phyloP scores from a whole-genome alignment of 805 yeast genomes.

The Kuraishia floccosa region DNA sequence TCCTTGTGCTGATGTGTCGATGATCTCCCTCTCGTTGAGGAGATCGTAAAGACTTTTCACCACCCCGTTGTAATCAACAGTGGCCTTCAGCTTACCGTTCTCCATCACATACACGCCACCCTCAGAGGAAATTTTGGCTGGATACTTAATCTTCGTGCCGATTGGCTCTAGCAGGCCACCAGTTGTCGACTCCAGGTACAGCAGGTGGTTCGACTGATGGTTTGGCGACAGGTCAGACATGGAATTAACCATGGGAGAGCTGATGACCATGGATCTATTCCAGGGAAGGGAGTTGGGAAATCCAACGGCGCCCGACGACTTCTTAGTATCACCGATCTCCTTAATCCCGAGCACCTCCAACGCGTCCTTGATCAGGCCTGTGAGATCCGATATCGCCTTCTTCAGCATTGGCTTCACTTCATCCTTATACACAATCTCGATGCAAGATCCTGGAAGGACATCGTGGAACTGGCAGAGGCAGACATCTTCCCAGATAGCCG shows the following conservation, averaged over 20 bases:
- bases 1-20: slow-evolving; percentile 48
- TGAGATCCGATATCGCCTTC: slow-evolving; percentile 40
- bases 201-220: background rate
- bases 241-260: slow-evolving; percentile 3
- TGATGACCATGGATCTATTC: slow-evolving; percentile 38
- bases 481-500: slow-evolving; percentile 77
- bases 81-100: slow-evolving; percentile 52
- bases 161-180: slow-evolving; percentile 13
- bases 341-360: slow-evolving; percentile 25
- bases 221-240: background rate
- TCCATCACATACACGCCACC: slow-evolving; percentile 36
- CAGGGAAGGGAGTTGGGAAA: slow-evolving; percentile 54
- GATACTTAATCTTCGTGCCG: slow-evolving; percentile 20
- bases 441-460: slow-evolving; percentile 95
- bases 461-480: slow-evolving; percentile 93
- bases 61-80: slow-evolving; percentile 38
- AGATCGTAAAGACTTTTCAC: slow-evolving; percentile 56
- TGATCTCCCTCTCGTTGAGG: slow-evolving; percentile 46
- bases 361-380: slow-evolving; percentile 39
- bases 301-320: slow-evolving; percentile 2
- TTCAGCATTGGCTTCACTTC: slow-evolving; percentile 76
- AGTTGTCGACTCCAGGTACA: slow-evolving; percentile 7
- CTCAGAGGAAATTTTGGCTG: slow-evolving; percentile 35
- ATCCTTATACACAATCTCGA: slow-evolving; percentile 83
- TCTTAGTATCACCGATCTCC: slow-evolving; percentile 3